Conservation (phyloP, 2,329 filamentous ascomycete species). For the Microdochium paspali region DNA sequence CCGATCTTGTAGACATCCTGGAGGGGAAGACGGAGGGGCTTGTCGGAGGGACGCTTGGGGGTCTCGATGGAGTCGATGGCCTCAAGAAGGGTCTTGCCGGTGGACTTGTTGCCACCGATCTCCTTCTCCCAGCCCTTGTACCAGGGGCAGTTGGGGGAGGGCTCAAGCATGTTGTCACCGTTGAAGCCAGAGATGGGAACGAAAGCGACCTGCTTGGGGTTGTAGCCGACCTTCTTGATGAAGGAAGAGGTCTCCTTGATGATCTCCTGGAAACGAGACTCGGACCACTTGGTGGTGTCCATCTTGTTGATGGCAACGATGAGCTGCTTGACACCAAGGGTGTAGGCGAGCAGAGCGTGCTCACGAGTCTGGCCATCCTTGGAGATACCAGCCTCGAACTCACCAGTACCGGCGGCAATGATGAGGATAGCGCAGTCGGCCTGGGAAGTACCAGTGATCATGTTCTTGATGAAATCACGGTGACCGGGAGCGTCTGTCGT, state of each 20-base stretch:
- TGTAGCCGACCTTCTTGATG: conserved; percentile 99
- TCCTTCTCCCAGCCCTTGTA: conserved; percentile 99
- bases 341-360: conserved; percentile 99
- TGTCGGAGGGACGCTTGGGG: conserved; percentile 89
- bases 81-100: conserved; percentile 97
- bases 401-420: conserved; percentile 99
- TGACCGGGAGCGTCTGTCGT: conserved; percentile 84
- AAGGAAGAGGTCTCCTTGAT: conserved; percentile 99
- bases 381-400: conserved; percentile 99
- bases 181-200: conserved; percentile 99
- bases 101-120: conserved; percentile 79
- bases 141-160: conserved; percentile 93
- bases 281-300: conserved; percentile 98
- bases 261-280: conserved; percentile 95
- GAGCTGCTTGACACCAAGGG: conserved; percentile 99
- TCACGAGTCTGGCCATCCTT: conserved; percentile 99
- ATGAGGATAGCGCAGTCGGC: conserved; percentile 99
- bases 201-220: conserved; percentile 97
- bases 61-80: conserved; percentile 95
- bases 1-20: conserved; percentile 99
- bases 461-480: conserved; percentile 99
- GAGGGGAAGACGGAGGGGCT: conserved; percentile 99
- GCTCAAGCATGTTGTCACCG: conserved; percentile 98
- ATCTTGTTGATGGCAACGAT: conserved; percentile 99
- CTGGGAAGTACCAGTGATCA: conserved; percentile 99